These are phyloP conservation scores for Limonium bicolor DNA, from an alignment of 148 eudicot species.

Conservation along the genomic window DNA sequence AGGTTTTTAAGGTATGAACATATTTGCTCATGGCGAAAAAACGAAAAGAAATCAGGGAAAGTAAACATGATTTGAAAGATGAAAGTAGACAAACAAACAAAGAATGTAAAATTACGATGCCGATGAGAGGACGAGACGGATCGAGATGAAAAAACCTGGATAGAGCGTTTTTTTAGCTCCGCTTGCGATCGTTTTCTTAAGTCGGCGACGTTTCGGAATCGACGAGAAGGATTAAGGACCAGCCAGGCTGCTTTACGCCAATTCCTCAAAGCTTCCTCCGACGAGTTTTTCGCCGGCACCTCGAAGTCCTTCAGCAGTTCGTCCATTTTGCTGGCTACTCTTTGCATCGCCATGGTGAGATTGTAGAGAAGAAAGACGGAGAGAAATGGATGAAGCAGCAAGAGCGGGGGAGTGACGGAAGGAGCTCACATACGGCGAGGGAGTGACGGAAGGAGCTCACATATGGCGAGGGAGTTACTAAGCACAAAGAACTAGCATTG, in stretches of 20 bases:
- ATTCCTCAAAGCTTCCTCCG: constrained; percentile 33
- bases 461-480: too few relatives aligned
- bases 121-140: neutral
- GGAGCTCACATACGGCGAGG: too few relatives aligned
- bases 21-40: too few relatives aligned
- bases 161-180: constrained; percentile 13
- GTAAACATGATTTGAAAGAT: neutral
- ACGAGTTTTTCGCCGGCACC: constrained; percentile 24
- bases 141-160: constrained; percentile 17
- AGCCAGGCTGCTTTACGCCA: constrained; percentile 45
- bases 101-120: neutral
- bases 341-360: neutral
- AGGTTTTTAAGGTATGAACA: too few relatives aligned
- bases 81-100: neutral
- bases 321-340: constrained; percentile 12
- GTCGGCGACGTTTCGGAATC: constrained; percentile 43
- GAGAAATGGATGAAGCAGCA: neutral
- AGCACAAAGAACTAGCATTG: too few relatives aligned
- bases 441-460: too few relatives aligned
- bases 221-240: constrained; percentile 36
- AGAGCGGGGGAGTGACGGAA: too few relatives aligned
- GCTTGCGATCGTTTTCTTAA: constrained; percentile 29
- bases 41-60: too few relatives aligned
- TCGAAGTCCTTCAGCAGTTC: constrained; percentile 34
- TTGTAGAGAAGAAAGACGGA: neutral